Evolutionary conservation across 805 yeast species (phyloP).

Genomic region (Barnettozyma pratensis): DNA sequence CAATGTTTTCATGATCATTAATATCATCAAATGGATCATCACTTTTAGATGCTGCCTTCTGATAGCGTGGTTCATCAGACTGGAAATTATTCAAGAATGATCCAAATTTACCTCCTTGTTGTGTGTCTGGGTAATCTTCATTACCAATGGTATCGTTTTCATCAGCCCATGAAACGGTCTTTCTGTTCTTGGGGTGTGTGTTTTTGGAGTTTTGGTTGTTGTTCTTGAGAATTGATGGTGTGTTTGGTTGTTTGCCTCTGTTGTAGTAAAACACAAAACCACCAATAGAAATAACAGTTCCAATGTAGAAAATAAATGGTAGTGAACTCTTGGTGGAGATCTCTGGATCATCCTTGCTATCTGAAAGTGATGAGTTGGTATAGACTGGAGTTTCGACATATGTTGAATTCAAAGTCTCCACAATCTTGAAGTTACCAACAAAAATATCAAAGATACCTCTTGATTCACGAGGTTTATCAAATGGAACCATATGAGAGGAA

Average conservation of each 20-base stretch:
- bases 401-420: conserved; percentile 12
- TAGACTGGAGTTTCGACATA: conserved; percentile 24
- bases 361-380: conserved; percentile 6
- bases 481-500: conserved; percentile 93
- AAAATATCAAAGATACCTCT: conserved; percentile 63
- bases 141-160: conserved; percentile 18
- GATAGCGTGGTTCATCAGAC: conserved; percentile 13
- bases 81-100: conserved; percentile 19
- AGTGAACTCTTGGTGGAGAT: conserved; percentile 14
- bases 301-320: conserved; percentile 21
- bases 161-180: conserved; percentile 36
- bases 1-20: conserved; percentile 18
- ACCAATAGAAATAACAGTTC: conserved; percentile 18
- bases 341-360: conserved; percentile 6
- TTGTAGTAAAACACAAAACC: conserved; percentile 14
- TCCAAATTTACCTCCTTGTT: conserved; percentile 10
- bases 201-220: conserved; percentile 8
- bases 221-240: conserved; percentile 18
- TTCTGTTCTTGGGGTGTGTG: conserved; percentile 14
- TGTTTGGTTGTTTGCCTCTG: conserved; percentile 13
- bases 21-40: conserved; percentile 5
- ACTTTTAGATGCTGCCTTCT: conserved; percentile 1
- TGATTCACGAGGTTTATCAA: conserved; percentile 65
- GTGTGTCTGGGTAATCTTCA: conserved; percentile 10
- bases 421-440: conserved; percentile 20